Evolutionary conservation across 768 basidiomycete genomes (phyloP), one percentile per base, ranked within the genome.

Genomic region (Suillus fuscotomentosus): DNA sequence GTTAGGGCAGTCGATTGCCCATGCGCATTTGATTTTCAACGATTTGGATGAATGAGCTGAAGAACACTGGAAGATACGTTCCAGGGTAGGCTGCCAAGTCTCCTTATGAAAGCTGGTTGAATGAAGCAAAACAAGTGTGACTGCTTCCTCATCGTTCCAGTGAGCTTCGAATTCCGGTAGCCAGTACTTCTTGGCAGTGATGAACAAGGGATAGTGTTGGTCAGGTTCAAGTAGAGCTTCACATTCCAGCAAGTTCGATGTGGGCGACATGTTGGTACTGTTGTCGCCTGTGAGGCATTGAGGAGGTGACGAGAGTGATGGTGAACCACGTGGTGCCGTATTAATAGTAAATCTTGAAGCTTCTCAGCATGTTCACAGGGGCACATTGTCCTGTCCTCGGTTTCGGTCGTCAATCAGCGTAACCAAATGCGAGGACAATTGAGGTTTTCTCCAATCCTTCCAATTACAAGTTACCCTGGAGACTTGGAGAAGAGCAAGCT

Each of bases 31-130:
- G 63, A 75, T 62, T 34, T 69, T 73, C 8, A 63, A 55, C 14
- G n/a, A n/a, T 17, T n/a, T 1, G 31, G 8, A 39, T 14, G 5
- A 27, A 34, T 45, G n/a, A n/a, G 20, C 20, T 36, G 27, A 5
- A 63, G 60, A n/a, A 68, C 2, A 45, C 78, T 71, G 0, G 59
- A 88, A 85, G 27, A 91, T 67, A 15, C 76, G 77, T 27, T 79
- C 78, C 15, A 90, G 67, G 4, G 83, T 81, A 2, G 89, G 87
- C 66, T 88, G 86, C 88, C 87, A 90, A 3, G 84, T 86, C 75
- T 91, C 89, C 72, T 90, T 90, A 76, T 89, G 88, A 69, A 88
- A 90, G 71, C 88, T 88, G 2, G 89, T 90, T 5, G 87, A 85
- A 71, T 90, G 89, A 2, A 89, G 76, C n/a, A 88, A 70, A 39